These are phyloP conservation scores for Boechera divaricarpa DNA, from an alignment of 345 rosid species.

Conservation along the genomic window DNA sequence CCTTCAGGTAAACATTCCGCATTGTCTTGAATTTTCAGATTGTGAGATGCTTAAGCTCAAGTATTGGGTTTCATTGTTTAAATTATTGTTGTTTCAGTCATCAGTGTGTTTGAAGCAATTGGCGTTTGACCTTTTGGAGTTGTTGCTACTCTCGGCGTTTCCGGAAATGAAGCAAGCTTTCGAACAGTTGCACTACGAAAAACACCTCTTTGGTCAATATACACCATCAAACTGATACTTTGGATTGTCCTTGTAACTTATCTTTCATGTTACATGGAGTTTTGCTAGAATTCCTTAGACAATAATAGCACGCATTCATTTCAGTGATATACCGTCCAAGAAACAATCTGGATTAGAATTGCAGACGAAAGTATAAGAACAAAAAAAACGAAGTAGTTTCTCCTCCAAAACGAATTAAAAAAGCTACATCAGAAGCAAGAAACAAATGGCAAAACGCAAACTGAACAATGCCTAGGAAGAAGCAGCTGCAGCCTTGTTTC, in stretches of 20 bases:
- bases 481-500: constrained; percentile 70
- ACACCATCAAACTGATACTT: constrained; percentile 46
- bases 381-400: constrained; percentile 20
- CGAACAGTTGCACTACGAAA: constrained; percentile 73
- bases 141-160: constrained; percentile 71
- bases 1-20: constrained; percentile 68
- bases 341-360: not conserved
- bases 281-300: constrained; percentile 11
- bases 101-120: constrained; percentile 78
- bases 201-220: constrained; percentile 73
- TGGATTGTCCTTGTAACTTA: constrained; percentile 14
- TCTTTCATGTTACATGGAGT: constrained; percentile 15
- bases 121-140: constrained; percentile 78
- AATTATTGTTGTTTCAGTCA: constrained; percentile 59
- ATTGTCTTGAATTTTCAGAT: constrained; percentile 12
- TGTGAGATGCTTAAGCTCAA: not conserved
- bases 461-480: constrained; percentile 51
- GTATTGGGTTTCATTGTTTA: constrained; percentile 2
- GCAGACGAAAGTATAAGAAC: not conserved
- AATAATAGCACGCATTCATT: constrained; percentile 14
- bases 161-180: constrained; percentile 74
- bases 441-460: constrained; percentile 5
- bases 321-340: not conserved
- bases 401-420: constrained; percentile 15
- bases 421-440: constrained; percentile 13